Base-by-base conservation (phyloP, 2,329 filamentous ascomycete genomes). In the Dryadomyces quercus-mongolicae region DNA sequence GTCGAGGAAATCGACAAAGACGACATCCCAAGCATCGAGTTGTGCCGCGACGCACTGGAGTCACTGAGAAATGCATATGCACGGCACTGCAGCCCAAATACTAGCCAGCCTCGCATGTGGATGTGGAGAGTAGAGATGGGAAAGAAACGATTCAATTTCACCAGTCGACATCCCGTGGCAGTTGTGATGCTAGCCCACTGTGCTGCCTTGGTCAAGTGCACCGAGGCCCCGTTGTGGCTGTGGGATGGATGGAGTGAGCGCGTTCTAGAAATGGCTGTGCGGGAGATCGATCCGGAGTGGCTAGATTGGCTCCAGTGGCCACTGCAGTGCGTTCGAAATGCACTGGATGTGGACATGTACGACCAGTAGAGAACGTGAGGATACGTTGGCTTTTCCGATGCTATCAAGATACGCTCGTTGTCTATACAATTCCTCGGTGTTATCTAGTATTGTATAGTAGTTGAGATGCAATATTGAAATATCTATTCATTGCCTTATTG, bases 181-280 rank as follows among this genome's bases (percentile, higher is more conserved):
- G 40, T 50, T 18, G 34, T 50, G 10, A 50, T 50, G 18, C 31
- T 50, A 20, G 34, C 34, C 34, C 48, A 50, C 48, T 50, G 34
- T 50, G 48, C 48, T 40, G 48, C 48, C 34, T 50, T 50, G 48
- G 48, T 21, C 34, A 50, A 50, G 48, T 22, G 34, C 48, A 21
- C 48, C 18, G 48, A 50, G 48, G 48, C n/a, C 18, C 48, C 48
- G 48, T 40, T 18, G 34, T 50, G 48, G 48, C 18, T 50, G 18
- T 50, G 48, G 48, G 48, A 50, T 20, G 48, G 48, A 50, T 50
- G 48, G 48, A 40, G 34, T 34, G 48, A 50, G 34, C 48, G 48
- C 21, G 48, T 50, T 38, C 34, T 50, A 22, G 48, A 50, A 13
- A 50, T 50, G 48, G 18, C 48, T 12, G 13, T 21, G 48, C 48